A percentile compares a stretch with the other conserved stretches of the same genome.
phyloP scores from a whole-genome alignment of 331 rosid species.

The Prunus yedoensis region DNA sequence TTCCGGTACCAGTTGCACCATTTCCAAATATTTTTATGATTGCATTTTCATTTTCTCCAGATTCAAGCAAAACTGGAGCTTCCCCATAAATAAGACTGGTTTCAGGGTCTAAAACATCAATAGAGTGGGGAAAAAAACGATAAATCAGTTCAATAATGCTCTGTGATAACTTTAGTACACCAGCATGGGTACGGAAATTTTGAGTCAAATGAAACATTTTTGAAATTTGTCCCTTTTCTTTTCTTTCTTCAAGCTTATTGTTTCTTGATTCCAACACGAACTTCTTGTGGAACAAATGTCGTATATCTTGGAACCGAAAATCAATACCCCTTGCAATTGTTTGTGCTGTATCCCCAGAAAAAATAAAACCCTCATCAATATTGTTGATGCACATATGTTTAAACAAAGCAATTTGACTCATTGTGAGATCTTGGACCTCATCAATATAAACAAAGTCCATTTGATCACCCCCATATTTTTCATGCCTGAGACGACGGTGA shows the following conservation, averaged over 20 bases:
- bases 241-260: conserved; percentile 15
- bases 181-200: conserved; percentile 67
- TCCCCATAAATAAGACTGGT: conserved; percentile 57
- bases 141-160: conserved; percentile 60
- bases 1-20: too few species aligned
- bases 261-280: conserved; percentile 33
- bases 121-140: conserved; percentile 55
- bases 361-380: conserved; percentile 68
- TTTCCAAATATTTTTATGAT: conserved; percentile 48
- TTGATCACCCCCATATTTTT: conserved; percentile 43
- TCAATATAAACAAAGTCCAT: conserved; percentile 60
- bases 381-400: conserved; percentile 54
- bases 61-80: conserved; percentile 54
- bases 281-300: conserved; percentile 47
- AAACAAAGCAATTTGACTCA: conserved; percentile 60
- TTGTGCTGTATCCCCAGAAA: conserved; percentile 72
- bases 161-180: conserved; percentile 59
- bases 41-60: conserved; percentile 36
- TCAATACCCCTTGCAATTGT: conserved; percentile 62
- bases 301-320: conserved; percentile 58
- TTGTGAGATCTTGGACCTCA: conserved; percentile 73
- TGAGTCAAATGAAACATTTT: conserved; percentile 45
- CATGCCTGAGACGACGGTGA: conserved; percentile 44
- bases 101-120: conserved; percentile 63
- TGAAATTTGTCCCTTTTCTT: conserved; percentile 36